These are phyloP conservation scores for Fomes fomentarius DNA, from an alignment of 1,284 basidiomycete genomes.

Conservation along the genomic window DNA sequence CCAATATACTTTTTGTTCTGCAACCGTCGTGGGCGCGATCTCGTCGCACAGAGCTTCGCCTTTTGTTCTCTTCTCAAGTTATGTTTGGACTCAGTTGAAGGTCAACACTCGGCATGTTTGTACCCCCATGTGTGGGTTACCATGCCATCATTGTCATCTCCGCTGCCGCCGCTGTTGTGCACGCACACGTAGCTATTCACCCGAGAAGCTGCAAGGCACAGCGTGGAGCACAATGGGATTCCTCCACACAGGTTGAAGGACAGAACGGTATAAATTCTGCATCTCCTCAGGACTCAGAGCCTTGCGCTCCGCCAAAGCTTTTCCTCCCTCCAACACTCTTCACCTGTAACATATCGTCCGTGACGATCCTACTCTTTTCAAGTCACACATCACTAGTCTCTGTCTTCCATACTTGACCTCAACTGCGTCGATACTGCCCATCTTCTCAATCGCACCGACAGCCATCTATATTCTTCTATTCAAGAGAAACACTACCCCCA, in stretches of 20 bases:
- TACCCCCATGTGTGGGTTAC: neutral
- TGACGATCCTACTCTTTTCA: slow-evolving; percentile 17
- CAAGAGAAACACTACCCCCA: neutral
- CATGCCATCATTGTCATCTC: slow-evolving; percentile 1
- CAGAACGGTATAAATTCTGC: too few species aligned
- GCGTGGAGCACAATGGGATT: neutral
- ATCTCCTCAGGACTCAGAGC: neutral
- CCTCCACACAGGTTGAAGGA: slow-evolving; percentile 1
- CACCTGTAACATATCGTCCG: slow-evolving; percentile 23
- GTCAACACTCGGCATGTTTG: neutral
- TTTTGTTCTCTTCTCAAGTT: slow-evolving; percentile 6
- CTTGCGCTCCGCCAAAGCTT: slow-evolving; percentile 18
- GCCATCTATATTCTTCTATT: too few species aligned
- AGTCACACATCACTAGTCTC: neutral
- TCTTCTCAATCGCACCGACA: too few species aligned
- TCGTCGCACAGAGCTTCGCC: neutral
- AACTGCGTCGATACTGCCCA: neutral
- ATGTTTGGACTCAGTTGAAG: slow-evolving; percentile 1
- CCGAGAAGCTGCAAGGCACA: neutral
- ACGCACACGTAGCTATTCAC: neutral
- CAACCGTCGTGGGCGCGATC: neutral
- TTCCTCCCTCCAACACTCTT: neutral
- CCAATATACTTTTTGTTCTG: too few species aligned
- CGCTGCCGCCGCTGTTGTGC: neutral
- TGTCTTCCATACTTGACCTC: neutral